These are phyloP conservation scores for Ceratocystis variospora DNA, from an alignment of 2,329 filamentous ascomycete genomes.

Conservation along the genomic window DNA sequence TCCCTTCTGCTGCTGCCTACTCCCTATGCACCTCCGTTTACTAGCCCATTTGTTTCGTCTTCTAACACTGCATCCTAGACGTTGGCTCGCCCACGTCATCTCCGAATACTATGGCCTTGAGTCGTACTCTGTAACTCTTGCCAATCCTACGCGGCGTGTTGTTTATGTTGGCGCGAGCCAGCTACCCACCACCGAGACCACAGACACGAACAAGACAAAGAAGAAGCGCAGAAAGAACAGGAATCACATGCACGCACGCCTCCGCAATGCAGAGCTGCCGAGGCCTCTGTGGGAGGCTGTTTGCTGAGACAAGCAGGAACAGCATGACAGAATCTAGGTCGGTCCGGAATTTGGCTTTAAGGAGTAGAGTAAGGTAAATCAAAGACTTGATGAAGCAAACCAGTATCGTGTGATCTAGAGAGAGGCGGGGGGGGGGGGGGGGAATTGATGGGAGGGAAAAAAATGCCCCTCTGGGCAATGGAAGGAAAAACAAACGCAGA, in stretches of 20 bases:
- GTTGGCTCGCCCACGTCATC: slow-evolving; percentile 87
- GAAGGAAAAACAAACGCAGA: background rate
- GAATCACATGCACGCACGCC: slow-evolving; percentile 21
- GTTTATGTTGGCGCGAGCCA: slow-evolving; percentile 60
- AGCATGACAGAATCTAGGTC: background rate
- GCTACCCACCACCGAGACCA: background rate
- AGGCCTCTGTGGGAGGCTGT: slow-evolving; percentile 48
- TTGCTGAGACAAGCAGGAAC: slow-evolving; percentile 29
- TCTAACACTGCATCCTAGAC: slow-evolving; percentile 35
- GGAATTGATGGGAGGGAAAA: background rate
- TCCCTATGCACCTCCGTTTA: background rate
- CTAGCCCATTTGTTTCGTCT: slow-evolving; percentile 13
- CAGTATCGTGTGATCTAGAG: background rate
- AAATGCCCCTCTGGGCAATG: slow-evolving; percentile 9
- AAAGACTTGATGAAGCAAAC: no score
- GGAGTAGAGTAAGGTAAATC: no score
- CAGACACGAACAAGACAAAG: background rate
- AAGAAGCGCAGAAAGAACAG: slow-evolving; percentile 30
- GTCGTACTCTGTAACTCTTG: slow-evolving; percentile 65
- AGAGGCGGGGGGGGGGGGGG: background rate
- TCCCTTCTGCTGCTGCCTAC: slow-evolving; percentile 2
- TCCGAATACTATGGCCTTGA: slow-evolving; percentile 81
- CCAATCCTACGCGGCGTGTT: slow-evolving; percentile 56
- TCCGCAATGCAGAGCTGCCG: slow-evolving; percentile 33
- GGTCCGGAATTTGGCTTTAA: no score